A percentile compares a stretch with the other conserved stretches of the same genome.
These are phyloP conservation scores for Xylaria flabelliformis DNA, from an alignment of 495 filamentous ascomycete genomes.

Conservation along the genomic window DNA sequence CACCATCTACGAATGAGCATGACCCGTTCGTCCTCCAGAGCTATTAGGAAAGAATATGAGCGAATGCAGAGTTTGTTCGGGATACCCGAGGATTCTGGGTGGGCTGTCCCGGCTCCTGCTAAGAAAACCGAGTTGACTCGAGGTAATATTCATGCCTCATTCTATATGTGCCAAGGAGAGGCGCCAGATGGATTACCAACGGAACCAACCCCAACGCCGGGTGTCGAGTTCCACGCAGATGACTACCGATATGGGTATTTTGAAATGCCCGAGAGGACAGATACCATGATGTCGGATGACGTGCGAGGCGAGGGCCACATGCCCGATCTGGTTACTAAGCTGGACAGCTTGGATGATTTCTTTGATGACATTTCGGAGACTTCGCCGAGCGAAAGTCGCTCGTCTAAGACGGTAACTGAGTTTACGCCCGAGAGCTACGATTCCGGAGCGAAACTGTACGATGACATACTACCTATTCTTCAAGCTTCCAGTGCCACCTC, in stretches of 20 bases:
- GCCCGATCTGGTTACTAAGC: slow-evolving; percentile 84
- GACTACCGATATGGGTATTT: slow-evolving; percentile 86
- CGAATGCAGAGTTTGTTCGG: slow-evolving; percentile 93
- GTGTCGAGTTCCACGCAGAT: slow-evolving; percentile 90
- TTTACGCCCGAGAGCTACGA: slow-evolving; percentile 68
- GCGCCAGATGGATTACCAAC: slow-evolving; percentile 57
- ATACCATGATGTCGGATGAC: slow-evolving; percentile 92
- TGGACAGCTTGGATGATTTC: slow-evolving; percentile 95
- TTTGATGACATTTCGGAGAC: slow-evolving; percentile 70
- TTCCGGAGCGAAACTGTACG: slow-evolving; percentile 84
- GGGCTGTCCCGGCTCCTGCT: slow-evolving; percentile 94
- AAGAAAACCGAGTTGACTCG: slow-evolving; percentile 83
- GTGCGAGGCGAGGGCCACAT: slow-evolving; percentile 71
- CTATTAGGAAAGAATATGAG: slow-evolving; percentile 91
- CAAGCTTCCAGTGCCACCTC: slow-evolving; percentile 70
- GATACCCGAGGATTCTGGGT: slow-evolving; percentile 93
- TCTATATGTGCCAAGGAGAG: slow-evolving; percentile 78
- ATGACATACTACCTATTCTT: slow-evolving; percentile 90
- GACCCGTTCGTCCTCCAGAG: slow-evolving; percentile 79
- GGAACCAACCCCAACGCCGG: slow-evolving; percentile 76
- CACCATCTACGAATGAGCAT: slow-evolving; percentile 98
- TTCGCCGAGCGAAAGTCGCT: slow-evolving; percentile 60
- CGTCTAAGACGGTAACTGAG: slow-evolving; percentile 70
- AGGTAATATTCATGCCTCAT: slow-evolving; percentile 93
- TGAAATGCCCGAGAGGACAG: slow-evolving; percentile 67